phyloP scores from a whole-genome alignment of 176 grass and related monocot species.

The Rhynchospora breviuscula region DNA sequence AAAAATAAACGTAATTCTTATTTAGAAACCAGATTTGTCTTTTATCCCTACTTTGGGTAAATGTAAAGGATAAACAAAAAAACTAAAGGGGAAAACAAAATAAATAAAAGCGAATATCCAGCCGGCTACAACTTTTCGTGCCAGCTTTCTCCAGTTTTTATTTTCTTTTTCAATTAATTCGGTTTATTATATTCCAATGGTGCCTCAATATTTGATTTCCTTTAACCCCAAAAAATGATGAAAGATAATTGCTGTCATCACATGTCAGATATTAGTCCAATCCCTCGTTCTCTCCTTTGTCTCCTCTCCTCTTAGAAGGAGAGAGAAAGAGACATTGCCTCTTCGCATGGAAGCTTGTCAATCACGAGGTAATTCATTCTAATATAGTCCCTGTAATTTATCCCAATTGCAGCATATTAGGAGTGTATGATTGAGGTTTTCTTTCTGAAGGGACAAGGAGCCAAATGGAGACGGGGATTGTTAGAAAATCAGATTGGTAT shows the following conservation, averaged over 20 bases:
- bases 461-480: not conserved
- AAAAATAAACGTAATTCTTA: too few species aligned
- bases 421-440: not conserved
- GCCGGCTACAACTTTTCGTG: constrained; percentile 3
- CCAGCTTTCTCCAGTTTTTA: not conserved
- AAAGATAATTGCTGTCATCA: constrained; percentile 10
- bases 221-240: not conserved
- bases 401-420: not conserved
- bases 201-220: not conserved
- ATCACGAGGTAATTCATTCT: constrained; percentile 12
- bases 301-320: constrained; percentile 9
- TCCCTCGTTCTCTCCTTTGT: constrained; percentile 1
- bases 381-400: not conserved
- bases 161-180: not conserved
- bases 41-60: not conserved
- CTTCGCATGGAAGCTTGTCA: constrained; percentile 1
- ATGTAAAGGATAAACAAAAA: not conserved
- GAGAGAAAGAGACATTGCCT: not conserved
- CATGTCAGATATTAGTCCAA: constrained; percentile 15
- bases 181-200: not conserved
- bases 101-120: not conserved
- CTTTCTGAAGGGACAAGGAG: not conserved
- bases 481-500: constrained; percentile 7
- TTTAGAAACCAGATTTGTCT: too few species aligned
- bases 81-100: not conserved